Evolutionary conservation across 192 early-diverging fungal genomes (phyloP).

Genomic region (Coemansia sp.): DNA sequence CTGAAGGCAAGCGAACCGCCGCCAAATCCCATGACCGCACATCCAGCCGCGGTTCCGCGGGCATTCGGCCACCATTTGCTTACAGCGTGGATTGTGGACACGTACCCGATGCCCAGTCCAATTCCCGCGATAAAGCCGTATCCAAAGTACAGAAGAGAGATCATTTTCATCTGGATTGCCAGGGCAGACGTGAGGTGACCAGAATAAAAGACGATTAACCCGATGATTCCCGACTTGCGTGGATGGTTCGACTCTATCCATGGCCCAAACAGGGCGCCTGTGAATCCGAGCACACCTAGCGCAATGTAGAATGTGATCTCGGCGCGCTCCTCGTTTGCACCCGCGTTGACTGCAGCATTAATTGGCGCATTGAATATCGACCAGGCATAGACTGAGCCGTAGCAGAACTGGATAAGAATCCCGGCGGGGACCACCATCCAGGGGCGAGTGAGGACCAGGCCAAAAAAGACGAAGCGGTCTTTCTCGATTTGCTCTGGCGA

Average conservation of each 20-base stretch:
- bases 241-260: constrained; percentile 64
- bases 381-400: constrained; percentile 67
- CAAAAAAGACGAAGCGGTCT: constrained; percentile 47
- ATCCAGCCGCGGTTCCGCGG: constrained; percentile 59
- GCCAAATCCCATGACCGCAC: constrained; percentile 76
- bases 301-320: constrained; percentile 65
- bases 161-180: constrained; percentile 55
- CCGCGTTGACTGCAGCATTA: constrained; percentile 45
- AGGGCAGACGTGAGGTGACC: constrained; percentile 61
- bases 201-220: constrained; percentile 51
- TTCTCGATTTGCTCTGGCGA: constrained; percentile 31
- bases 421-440: constrained; percentile 63
- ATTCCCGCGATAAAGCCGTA: constrained; percentile 64
- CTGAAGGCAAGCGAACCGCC: constrained; percentile 70
- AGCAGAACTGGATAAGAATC: constrained; percentile 62
- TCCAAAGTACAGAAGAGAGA: constrained; percentile 63
- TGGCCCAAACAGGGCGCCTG: constrained; percentile 58
- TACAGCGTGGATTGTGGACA: constrained; percentile 61
- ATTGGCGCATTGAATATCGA: constrained; percentile 64
- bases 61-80: constrained; percentile 66
- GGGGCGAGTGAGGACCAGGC: constrained; percentile 54
- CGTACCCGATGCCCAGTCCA: constrained; percentile 63
- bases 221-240: constrained; percentile 51
- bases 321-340: constrained; percentile 43
- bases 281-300: constrained; percentile 59